These are phyloP conservation scores for Cucurbita pepo DNA, from an alignment of 306 rosid genomes.

Conservation along the genomic window DNA sequence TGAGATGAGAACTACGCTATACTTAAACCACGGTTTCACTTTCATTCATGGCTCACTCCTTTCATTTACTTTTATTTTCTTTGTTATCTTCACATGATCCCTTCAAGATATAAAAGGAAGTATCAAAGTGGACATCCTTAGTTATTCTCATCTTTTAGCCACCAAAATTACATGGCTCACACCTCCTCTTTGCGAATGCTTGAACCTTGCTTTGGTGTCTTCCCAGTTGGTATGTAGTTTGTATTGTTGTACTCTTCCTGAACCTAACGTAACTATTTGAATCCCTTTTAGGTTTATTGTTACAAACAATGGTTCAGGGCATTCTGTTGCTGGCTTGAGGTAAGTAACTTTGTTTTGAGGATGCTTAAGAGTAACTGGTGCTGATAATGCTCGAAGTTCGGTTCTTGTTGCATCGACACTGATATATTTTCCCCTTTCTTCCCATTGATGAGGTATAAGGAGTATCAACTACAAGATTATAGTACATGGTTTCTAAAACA, in stretches of 20 bases:
- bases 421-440: conserved; percentile 6
- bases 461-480: conserved; percentile 82
- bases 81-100: background rate
- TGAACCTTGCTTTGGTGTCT: background rate
- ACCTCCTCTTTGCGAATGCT: background rate
- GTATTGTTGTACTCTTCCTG: background rate
- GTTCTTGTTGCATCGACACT: background rate
- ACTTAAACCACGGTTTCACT: background rate
- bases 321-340: conserved; percentile 63
- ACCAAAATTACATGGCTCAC: background rate
- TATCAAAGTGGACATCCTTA: background rate
- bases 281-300: conserved; percentile 56
- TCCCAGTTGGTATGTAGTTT: background rate
- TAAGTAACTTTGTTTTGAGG: conserved; percentile 7
- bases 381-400: background rate
- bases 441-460: conserved; percentile 59
- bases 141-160: background rate
- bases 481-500: conserved; percentile 88
- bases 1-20: no score
- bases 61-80: background rate
- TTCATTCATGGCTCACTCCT: background rate
- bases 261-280: background rate
- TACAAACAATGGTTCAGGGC: conserved; percentile 86
- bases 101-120: background rate
- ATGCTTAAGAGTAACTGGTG: background rate